Evolutionary conservation across 2,329 filamentous ascomycete genomes (phyloP).

Genomic region (Cylindrodendrum hubeiense): DNA sequence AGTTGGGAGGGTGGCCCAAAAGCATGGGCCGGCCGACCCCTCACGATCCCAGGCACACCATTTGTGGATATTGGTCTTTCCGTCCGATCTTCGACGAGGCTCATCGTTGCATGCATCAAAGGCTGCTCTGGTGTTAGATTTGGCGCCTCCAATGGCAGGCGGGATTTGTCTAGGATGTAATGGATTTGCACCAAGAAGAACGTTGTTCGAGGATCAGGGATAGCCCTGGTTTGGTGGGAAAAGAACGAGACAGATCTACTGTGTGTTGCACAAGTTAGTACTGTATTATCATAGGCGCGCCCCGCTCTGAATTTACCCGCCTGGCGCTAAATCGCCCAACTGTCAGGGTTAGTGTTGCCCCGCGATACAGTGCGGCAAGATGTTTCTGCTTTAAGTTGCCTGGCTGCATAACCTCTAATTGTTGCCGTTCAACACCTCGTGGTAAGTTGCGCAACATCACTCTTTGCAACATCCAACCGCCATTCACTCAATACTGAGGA

Average conservation of each 20-base stretch:
- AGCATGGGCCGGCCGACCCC: constrained; percentile 13
- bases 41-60: not conserved
- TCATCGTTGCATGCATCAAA: not conserved
- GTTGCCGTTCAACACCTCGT: not conserved
- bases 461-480: not conserved
- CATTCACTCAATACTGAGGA: not conserved
- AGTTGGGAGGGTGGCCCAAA: constrained; percentile 13
- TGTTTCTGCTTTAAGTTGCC: not conserved
- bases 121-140: not conserved
- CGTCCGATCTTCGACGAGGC: constrained; percentile 12
- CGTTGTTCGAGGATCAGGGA: not conserved
- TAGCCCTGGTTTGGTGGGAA: not conserved
- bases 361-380: not conserved
- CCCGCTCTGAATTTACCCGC: constrained; percentile 3
- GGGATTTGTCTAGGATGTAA: not conserved
- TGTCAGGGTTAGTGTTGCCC: not conserved
- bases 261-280: not conserved
- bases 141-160: not conserved
- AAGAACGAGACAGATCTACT: not conserved
- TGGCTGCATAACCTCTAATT: not conserved
- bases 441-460: not conserved
- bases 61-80: constrained; percentile 22
- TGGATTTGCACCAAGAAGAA: not conserved
- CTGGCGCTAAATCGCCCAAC: not conserved
- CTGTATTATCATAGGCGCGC: not conserved